These are phyloP conservation scores for Coemansia sp. DNA, from an alignment of 192 early-diverging fungal species.

Conservation along the genomic window DNA sequence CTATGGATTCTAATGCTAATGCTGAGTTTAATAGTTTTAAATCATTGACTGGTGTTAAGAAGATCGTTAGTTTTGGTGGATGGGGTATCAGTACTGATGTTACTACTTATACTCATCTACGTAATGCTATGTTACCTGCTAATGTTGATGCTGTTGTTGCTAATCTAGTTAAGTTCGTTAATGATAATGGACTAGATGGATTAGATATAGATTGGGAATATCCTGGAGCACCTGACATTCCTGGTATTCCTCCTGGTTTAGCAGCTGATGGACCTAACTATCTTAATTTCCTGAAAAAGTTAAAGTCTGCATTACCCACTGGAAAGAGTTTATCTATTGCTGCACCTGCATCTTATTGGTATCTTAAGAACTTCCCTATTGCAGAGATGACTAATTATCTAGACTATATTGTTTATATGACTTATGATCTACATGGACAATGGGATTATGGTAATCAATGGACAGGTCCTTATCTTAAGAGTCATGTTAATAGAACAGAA, in stretches of 20 bases:
- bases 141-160: constrained; percentile 7
- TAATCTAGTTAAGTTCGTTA: neutral
- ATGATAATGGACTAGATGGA: constrained; percentile 15
- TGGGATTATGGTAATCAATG: constrained; percentile 34
- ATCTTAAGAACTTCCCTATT: constrained; percentile 30
- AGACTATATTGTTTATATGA: constrained; percentile 40
- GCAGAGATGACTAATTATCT: constrained; percentile 25
- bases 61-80: constrained; percentile 28
- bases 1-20: constrained; percentile 3
- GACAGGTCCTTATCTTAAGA: constrained; percentile 16
- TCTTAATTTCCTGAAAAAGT: constrained; percentile 11
- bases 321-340: constrained; percentile 28
- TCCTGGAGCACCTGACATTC: constrained; percentile 24
- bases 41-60: constrained; percentile 6
- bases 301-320: constrained; percentile 10
- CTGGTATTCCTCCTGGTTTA: constrained; percentile 17
- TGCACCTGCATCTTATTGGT: constrained; percentile 40
- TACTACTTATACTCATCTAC: neutral
- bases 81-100: constrained; percentile 31
- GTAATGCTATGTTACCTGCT: constrained; percentile 3
- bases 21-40: constrained; percentile 14
- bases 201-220: constrained; percentile 42
- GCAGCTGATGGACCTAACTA: constrained; percentile 25
- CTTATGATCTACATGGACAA: constrained; percentile 36
- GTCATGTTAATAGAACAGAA: constrained; percentile 27